These are phyloP conservation scores for Collybia mongolica DNA, from an alignment of 768 basidiomycete genomes.

Conservation along the genomic window DNA sequence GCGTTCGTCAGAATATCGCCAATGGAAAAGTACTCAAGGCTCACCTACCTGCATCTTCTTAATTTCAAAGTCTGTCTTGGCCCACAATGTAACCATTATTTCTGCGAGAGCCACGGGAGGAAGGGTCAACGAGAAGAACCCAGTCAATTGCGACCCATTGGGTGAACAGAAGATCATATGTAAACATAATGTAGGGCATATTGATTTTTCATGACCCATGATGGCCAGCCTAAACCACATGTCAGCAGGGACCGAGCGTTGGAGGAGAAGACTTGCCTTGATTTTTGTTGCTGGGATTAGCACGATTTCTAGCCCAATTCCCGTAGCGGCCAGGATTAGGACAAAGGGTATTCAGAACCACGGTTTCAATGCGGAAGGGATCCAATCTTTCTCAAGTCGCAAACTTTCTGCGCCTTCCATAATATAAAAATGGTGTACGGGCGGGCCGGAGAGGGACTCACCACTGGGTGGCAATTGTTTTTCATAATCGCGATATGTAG, in stretches of 20 bases:
- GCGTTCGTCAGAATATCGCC: too few species aligned
- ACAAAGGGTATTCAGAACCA: background rate
- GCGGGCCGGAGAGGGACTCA: too few species aligned
- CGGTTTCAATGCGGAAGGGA: background rate
- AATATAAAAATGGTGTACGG: too few species aligned
- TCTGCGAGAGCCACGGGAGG: conserved; percentile 52
- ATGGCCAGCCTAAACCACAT: background rate
- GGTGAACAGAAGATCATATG: background rate
- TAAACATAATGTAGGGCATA: background rate
- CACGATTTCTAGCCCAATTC: background rate
- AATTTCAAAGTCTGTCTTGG: conserved; percentile 57
- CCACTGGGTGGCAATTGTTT: too few species aligned
- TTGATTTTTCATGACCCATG: background rate
- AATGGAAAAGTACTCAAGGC: too few species aligned
- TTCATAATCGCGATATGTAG: too few species aligned
- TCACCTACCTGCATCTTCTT: conserved; percentile 49
- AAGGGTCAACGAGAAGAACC: conserved; percentile 34
- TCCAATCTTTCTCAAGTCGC: background rate
- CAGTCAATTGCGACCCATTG: background rate
- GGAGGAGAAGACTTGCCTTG: background rate
- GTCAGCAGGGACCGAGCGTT: too few species aligned
- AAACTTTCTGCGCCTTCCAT: too few species aligned
- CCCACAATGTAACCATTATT: conserved; percentile 48
- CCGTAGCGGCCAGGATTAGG: background rate
- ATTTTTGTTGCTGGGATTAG: background rate